phyloP scores from a whole-genome alignment of 345 rosid species.

The Viola odorata region DNA sequence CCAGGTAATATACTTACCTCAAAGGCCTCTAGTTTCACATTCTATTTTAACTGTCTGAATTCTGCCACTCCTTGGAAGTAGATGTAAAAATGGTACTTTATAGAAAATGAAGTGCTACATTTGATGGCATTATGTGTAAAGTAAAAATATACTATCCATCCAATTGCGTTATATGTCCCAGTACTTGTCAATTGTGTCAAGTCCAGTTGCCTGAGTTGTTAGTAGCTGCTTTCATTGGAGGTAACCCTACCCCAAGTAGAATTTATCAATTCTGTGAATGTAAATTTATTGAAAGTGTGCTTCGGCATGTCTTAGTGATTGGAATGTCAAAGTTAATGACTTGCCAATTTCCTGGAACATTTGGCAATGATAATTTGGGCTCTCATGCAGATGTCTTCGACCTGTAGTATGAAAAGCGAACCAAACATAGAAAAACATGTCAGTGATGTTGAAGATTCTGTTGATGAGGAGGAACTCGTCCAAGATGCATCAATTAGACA shows the following conservation, averaged over 20 bases:
- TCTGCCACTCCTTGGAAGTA: too few species aligned
- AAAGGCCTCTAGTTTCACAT: not conserved
- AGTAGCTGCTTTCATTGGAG: not conserved
- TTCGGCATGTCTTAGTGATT: not conserved
- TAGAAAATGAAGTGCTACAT: too few species aligned
- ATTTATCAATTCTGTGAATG: not conserved
- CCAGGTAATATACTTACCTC: slow-evolving; percentile 38
- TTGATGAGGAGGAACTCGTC: slow-evolving; percentile 23
- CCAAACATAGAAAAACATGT: slow-evolving; percentile 16
- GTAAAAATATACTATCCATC: too few species aligned
- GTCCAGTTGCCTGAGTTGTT: not conserved
- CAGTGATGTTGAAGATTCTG: slow-evolving; percentile 21
- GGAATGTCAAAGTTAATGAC: too few species aligned
- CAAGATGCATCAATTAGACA: slow-evolving; percentile 8
- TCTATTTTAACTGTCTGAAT: too few species aligned
- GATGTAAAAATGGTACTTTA: too few species aligned
- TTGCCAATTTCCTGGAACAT: too few species aligned
- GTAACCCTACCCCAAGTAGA: not conserved
- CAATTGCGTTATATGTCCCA: too few species aligned
- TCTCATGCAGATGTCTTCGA: slow-evolving; percentile 35
- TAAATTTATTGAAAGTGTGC: not conserved
- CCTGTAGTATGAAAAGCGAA: slow-evolving; percentile 25
- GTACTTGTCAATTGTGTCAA: not conserved
- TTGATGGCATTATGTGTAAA: too few species aligned
- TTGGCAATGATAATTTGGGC: not conserved